Evolutionary conservation across 73 alveolate species (phyloP), one percentile per base, ranked within the genome.

Genomic region (Vitrella brassicaformis): DNA sequence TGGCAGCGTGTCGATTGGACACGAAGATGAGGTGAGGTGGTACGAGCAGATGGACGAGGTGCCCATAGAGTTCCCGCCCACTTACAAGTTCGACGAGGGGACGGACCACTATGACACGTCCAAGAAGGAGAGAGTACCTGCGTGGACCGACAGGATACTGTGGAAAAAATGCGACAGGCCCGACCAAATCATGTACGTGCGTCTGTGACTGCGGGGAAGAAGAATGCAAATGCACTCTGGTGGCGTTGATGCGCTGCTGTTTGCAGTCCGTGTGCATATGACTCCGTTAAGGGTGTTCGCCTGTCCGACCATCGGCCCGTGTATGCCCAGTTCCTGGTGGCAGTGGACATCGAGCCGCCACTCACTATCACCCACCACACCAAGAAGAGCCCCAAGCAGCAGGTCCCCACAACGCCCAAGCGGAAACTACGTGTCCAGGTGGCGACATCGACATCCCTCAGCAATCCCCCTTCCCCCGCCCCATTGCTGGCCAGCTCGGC

Each of bases 101-200:
- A 80, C 95, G 27, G 74, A 90, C 66, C 82, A 72, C 45, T 95
- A 92, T 81, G 90, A 93, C 45, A 86, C 93, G 39, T 86, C 92
- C 39, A 90, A 93, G 76, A 84, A 87, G 85, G 70, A 83, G 46
- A 86, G 98, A 75, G 87, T 81, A 28, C 99, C 99, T 25, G 89
- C 98, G 19, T 95, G 94, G 93, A 88, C 96, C 47, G 99, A 95
- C 85, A 80, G 99, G 79, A 86, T 95, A 31, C 77, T 92, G 10
- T 90, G 56, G 56, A 39, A 14, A 75, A 87, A 74, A 66, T 46
- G 82, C 46, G 31, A 73, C 45, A 56, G 56, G 26, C 31, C 69
- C 70, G 47, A 81, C 27, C 30, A 71, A 47, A 45, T 39, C 18
- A 73, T 64, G 28, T 71, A 66, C 29, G 68, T 10, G 25, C 78